Percentiles rank a stretch among this genome's conserved stretches.
These are phyloP conservation scores for Rhododendron ovatum DNA, from an alignment of 148 eudicot species.

Conservation along the genomic window DNA sequence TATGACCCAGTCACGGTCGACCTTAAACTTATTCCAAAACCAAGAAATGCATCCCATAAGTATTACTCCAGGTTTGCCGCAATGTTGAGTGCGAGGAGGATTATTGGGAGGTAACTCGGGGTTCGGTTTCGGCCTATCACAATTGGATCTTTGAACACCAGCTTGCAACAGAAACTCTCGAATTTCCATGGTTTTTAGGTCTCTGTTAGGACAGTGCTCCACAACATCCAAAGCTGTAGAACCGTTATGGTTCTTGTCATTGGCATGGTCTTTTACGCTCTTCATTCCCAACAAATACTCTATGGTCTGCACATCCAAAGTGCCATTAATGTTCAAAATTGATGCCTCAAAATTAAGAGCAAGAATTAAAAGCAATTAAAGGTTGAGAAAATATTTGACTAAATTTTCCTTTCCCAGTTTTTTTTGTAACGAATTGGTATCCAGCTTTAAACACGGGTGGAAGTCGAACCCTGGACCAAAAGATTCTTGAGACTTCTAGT, in stretches of 20 bases:
- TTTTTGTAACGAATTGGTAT: no score
- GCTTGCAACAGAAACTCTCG: slow-evolving; percentile 22
- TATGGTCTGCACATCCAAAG: slow-evolving; percentile 15
- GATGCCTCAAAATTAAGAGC: not conserved
- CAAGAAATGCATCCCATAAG: not conserved
- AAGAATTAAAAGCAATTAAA: not conserved
- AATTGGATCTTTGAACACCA: slow-evolving; percentile 1
- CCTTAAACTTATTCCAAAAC: not conserved
- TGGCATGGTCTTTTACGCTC: not conserved
- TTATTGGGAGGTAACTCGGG: not conserved
- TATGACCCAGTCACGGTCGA: not conserved
- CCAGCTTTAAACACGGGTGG: no score
- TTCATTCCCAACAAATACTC: slow-evolving; percentile 19
- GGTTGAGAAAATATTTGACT: not conserved
- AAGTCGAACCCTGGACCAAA: no score
- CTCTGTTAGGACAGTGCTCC: slow-evolving; percentile 34
- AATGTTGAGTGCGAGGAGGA: no score
- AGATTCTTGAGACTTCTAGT: no score
- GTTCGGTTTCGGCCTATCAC: not conserved
- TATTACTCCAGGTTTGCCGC: not conserved
- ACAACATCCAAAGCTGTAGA: slow-evolving; percentile 30
- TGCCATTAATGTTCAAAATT: not conserved
- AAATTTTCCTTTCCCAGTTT: not conserved
- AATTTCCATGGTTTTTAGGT: slow-evolving; percentile 28
- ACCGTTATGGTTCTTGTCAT: slow-evolving; percentile 26